Evolutionary conservation across 306 rosid species (phyloP).

Genomic region (Lagenaria siceraria): DNA sequence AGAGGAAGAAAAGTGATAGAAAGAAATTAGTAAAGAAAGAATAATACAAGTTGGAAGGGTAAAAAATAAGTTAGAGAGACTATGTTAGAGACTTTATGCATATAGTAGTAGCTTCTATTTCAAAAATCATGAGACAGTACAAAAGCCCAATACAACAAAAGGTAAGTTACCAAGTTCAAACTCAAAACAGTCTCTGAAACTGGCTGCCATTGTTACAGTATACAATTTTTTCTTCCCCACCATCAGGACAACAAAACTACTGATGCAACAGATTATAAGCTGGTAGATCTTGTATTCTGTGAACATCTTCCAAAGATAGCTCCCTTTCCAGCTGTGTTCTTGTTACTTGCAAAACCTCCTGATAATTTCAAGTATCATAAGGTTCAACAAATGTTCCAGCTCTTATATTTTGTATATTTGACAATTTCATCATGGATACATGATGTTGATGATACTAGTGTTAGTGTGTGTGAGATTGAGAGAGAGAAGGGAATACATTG

Average conservation of each 20-base stretch:
- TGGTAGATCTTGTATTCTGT: conserved; percentile 63
- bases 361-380: conserved; percentile 14
- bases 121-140: background rate
- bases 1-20: too few species aligned
- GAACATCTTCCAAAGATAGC: conserved; percentile 67
- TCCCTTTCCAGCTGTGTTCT: conserved; percentile 78
- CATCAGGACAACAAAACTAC: conserved; percentile 19
- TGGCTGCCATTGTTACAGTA: background rate
- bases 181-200: background rate
- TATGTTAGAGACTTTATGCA: background rate
- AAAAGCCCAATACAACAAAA: background rate
- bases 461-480: background rate
- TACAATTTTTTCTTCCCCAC: background rate
- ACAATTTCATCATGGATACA: background rate
- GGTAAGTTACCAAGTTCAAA: background rate
- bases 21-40: too few species aligned
- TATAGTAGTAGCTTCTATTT: background rate
- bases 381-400: background rate
- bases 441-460: background rate
- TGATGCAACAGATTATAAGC: conserved; percentile 72
- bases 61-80: background rate
- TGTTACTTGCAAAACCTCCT: conserved; percentile 83
- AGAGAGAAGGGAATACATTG: conserved; percentile 40
- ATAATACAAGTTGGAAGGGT: background rate
- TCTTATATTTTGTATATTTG: background rate